Evolutionary conservation across 2,329 filamentous ascomycete species (phyloP), one percentile per base, ranked within the genome.

Genomic region (Penicillium thymicola): DNA sequence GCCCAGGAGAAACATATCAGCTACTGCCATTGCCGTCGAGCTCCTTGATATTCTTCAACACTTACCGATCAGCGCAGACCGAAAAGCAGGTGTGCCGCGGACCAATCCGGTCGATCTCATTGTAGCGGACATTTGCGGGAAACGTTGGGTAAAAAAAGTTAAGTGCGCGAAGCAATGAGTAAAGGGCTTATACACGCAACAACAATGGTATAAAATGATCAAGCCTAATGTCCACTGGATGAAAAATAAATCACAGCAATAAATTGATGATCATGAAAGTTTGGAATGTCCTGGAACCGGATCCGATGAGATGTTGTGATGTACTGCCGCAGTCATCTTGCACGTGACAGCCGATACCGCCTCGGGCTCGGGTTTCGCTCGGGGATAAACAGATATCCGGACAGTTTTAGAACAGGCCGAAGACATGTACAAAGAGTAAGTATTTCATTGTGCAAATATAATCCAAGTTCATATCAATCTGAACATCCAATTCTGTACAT

Each of bases 21-120:
- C 13, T 8, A 36, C 13, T 21, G 2, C n/a, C 9, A 21, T 9
- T 10, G 1, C 0, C 9, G 13, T 21, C 1, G 14, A 28, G 7
- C 42, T 32, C 1, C 4, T 11, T 8, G 16, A 5, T 5, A 0
- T 9, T 27, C 4, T 36, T 13, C 8, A 27, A 11, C 28, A 62
- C 67, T 61, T 64, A 74, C 71, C 64, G 41, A 65, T 57, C 58
- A 72, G 53, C 32, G 63, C 63, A 30, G 72, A 64, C 44, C 69
- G 69, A 58, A 70, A 64, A 37, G 66, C 65, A 57, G 68, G 61
- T 50, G 65, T 70, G 60, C 63, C 71, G 68, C 72, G 74, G 64
- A 73, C 67, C 63, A 76, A 66, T 55, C 67, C 67, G 61, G 71
- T 68, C 54, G 73, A 72, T 63, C 72, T 74, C 71, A 75, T 72